Base-by-base conservation (phyloP, 2,329 filamentous ascomycete species). In the Talaromyces atroroseus region DNA sequence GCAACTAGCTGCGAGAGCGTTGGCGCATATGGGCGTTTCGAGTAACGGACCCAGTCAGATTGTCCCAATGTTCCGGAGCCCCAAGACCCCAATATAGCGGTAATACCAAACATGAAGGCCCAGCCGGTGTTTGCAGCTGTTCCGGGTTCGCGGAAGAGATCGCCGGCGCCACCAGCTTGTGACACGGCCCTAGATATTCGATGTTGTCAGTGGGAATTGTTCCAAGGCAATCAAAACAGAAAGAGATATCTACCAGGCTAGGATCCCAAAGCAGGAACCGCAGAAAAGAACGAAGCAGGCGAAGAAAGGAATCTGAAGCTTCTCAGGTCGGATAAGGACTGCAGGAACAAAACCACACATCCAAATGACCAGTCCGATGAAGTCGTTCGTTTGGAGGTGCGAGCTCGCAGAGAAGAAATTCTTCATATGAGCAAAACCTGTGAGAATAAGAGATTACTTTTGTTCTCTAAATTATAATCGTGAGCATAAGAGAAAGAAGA, bases 251-350 rank as follows among this genome's bases (percentile, higher is more conserved):
- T 48, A 64, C 62, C 60, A 63, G 23, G 60, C 58, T 34, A 63
- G 51, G 23, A 64, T 14, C 5, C 62, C 61, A 29, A 63, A 51
- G 46, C 61, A 63, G n/a, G 62, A 62, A 6, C 54, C 49, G 14
- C 55, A 57, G 26, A 64, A 63, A 12, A 64, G 57, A 29, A 61
- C 49, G 46, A 65, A 64, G 11, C 61, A 64, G 40, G 64, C 59
- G 16, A 59, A 29, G 58, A 50, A 58, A 0, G 70, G 57, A 0
- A 61, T 61, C 54, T 65, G 42, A 10, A 58, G 54, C 48, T 70
- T 67, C 57, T 78, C 71, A 0, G 77, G 77, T 1, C 68, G 69
- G 26, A 78, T 67, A 47, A 71, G 75, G 12, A 80, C 66, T 20
- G 80, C 68, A 1, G 74, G 74, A 66, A 65, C 52, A 50, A 64